Conservation (phyloP, 2,329 filamentous ascomycete species). For the Macrophomina pseudophaseolina region DNA sequence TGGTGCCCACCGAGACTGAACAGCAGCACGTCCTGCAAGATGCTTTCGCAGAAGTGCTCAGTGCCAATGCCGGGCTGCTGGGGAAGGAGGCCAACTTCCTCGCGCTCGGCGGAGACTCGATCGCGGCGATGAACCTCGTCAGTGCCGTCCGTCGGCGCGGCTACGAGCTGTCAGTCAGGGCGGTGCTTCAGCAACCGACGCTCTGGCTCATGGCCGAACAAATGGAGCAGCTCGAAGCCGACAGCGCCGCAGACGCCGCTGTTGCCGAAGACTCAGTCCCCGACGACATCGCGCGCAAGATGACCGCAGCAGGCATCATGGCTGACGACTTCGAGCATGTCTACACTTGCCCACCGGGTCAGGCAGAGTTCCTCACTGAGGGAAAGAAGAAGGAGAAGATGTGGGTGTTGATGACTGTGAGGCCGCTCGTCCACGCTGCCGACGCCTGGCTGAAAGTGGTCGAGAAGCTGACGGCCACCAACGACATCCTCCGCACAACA, state of each 20-base stretch:
- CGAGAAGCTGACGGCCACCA: background rate
- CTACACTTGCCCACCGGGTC: constrained; percentile 28
- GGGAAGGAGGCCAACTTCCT: background rate
- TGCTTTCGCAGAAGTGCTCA: background rate
- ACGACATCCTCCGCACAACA: background rate
- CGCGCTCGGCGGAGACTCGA: constrained; percentile 20
- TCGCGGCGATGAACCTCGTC: constrained; percentile 19
- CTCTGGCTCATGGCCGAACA: background rate
- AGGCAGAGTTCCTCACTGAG: constrained; percentile 30
- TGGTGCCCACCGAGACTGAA: background rate
- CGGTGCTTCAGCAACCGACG: background rate
- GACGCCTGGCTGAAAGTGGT: background rate
- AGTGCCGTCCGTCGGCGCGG: background rate
- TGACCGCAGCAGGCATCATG: background rate
- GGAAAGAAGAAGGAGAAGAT: constrained; percentile 26
- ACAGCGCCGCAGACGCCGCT: background rate
- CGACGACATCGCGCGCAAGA: background rate
- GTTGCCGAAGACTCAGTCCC: background rate
- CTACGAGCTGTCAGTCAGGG: background rate
- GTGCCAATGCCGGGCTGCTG: background rate
- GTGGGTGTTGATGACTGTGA: constrained; percentile 27
- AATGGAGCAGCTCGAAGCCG: background rate
- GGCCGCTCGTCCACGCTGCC: background rate
- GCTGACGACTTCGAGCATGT: background rate
- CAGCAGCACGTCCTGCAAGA: constrained; percentile 3